Evolutionary conservation across 2,329 filamentous ascomycete genomes (phyloP), one percentile per base, ranked within the genome.

Genomic region (Cercospora sesami): DNA sequence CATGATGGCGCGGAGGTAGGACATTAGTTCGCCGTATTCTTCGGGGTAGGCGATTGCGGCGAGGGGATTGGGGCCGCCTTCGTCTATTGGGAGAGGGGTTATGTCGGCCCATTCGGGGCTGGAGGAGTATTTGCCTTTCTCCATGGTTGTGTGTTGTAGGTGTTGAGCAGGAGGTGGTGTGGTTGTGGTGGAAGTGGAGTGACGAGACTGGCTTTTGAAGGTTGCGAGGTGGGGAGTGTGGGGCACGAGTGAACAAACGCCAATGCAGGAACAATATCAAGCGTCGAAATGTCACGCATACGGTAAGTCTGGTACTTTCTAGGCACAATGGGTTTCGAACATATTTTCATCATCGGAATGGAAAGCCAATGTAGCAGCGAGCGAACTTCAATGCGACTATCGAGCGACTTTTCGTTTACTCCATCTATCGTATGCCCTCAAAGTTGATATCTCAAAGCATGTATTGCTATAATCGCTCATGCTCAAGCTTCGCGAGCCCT

Each of bases 1-100:
- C 94, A 99, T 99, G 73, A 97, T 87, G 69, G 95, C 94, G 69
- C 95, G 91, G 63, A 99, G 87, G 81, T 98, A 99, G 55, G 91
- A 90, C 82, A 96, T 95, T 58, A 92, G 94, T 83, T 97, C 94
- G 70, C 90, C 88, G 79, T 99, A 99, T 71, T 95, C 90, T 33
- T 92, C 89, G 2, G 90, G 88, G 80, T 99, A 99, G 67, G 94
- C 90, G 79, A 99, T 99, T 68, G 90, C 88, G n/a, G 94, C 94
- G 67, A 99, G 87, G 30, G 94, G 93, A 73, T 90, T 81, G 68
- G 80, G 77, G 33, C 85, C 90, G 68, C 93, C 91, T 81, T 97
- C 94, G 76, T 93, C 86, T 75, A 95, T 89, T 4, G 91, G 89
- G 65, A 98, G 90, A 21, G 94, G 94, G 63, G 88, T 83, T 62